Conservation (phyloP, 2,329 filamentous ascomycete genomes). For the Phaeophleospora eucalypticola region DNA sequence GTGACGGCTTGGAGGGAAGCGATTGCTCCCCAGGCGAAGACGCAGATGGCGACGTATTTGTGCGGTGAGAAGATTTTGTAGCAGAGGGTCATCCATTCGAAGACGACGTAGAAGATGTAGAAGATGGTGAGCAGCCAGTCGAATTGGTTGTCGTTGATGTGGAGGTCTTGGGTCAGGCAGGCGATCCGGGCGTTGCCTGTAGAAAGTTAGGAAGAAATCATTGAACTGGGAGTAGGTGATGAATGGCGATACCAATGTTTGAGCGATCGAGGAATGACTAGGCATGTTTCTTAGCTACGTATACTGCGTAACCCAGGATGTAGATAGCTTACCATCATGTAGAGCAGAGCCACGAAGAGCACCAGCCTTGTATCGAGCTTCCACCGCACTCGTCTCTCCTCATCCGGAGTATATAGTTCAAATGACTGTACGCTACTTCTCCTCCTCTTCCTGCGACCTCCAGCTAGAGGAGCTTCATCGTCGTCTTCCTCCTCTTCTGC, state of each 20-base stretch:
- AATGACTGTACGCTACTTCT: slow-evolving; percentile 39
- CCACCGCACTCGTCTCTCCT: slow-evolving; percentile 49
- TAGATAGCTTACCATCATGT: slow-evolving; percentile 53
- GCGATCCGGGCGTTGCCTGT: slow-evolving; percentile 55
- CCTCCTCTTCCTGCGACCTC: slow-evolving; percentile 16
- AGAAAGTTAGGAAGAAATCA: neutral
- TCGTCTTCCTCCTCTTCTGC: slow-evolving; percentile 10
- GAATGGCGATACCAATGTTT: slow-evolving; percentile 35
- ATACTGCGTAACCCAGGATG: no score
- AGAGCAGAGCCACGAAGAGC: slow-evolving; percentile 74
- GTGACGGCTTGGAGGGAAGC: slow-evolving; percentile 64
- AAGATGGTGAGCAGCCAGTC: slow-evolving; percentile 60
- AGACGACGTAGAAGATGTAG: slow-evolving; percentile 61
- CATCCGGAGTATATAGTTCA: slow-evolving; percentile 59
- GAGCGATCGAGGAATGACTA: slow-evolving; percentile 12
- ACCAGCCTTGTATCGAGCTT: slow-evolving; percentile 77
- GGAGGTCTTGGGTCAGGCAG: slow-evolving; percentile 52
- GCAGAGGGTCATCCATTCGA: slow-evolving; percentile 61
- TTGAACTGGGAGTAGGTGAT: neutral
- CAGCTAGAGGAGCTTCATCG: slow-evolving; percentile 24
- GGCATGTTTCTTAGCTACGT: no score
- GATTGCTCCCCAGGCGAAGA: slow-evolving; percentile 73
- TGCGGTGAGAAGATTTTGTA: slow-evolving; percentile 58
- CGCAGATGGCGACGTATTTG: slow-evolving; percentile 59
- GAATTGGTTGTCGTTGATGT: slow-evolving; percentile 54